A percentile compares a stretch with the other conserved stretches of the same genome.
Evolutionary conservation across 331 rosid genomes (phyloP).

Genomic region (Rosa hybrid): DNA sequence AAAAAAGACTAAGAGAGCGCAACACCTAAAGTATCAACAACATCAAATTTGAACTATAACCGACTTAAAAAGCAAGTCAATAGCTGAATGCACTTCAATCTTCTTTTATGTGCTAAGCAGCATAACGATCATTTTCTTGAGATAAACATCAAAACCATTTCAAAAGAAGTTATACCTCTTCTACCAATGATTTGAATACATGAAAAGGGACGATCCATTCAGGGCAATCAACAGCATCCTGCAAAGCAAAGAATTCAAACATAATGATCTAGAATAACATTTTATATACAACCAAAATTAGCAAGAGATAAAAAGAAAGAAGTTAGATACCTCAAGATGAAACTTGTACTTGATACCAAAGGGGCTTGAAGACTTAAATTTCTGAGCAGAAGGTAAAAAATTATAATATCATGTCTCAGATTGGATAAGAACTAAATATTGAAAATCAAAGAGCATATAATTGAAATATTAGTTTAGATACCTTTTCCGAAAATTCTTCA

Average conservation of each 20-base stretch:
- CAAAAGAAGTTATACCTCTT: conserved; percentile 58
- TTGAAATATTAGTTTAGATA: no score
- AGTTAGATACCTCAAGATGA: conserved; percentile 69
- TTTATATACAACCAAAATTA: background rate
- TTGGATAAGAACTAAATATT: no score
- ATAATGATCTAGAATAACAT: background rate
- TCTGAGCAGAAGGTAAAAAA: conserved; percentile 25
- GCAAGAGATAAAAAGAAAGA: background rate
- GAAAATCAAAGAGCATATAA: no score
- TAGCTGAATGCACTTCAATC: background rate
- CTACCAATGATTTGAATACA: conserved; percentile 73
- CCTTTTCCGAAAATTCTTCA: conserved; percentile 70
- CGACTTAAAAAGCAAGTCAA: background rate
- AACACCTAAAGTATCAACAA: background rate
- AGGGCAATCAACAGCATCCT: conserved; percentile 97
- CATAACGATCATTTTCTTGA: background rate
- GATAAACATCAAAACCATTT: background rate
- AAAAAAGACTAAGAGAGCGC: background rate
- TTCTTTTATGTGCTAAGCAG: background rate
- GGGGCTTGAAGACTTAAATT: conserved; percentile 80
- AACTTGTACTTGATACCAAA: conserved; percentile 88
- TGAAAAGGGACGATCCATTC: conserved; percentile 93
- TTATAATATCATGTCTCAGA: no score
- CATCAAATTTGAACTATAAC: background rate
- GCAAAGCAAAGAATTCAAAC: conserved; percentile 29